A percentile compares a stretch with the other conserved stretches of the same genome.
Evolutionary conservation across 78 protist species (phyloP).

Genomic region (Mantamonas sphyraenae): DNA sequence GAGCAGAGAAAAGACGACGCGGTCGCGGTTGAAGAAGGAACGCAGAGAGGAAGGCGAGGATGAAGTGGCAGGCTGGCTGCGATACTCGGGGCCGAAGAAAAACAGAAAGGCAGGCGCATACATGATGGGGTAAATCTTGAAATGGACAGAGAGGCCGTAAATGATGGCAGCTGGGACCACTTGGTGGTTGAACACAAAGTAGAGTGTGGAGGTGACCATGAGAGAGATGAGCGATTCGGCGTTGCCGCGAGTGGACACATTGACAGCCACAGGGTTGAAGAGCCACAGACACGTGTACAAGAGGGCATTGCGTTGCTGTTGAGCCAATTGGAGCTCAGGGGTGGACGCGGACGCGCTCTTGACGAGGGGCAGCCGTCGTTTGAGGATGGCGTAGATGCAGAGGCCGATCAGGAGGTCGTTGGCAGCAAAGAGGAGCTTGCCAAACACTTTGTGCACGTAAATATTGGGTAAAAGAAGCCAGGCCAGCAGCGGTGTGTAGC

Average conservation of each 20-base stretch:
- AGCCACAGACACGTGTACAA: conserved; percentile 52
- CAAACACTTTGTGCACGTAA: conserved; percentile 40
- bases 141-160: conserved; percentile 82
- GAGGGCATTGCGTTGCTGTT: not conserved
- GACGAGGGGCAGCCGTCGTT: not conserved
- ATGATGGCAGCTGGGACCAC: conserved; percentile 30
- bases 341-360: not conserved
- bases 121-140: conserved; percentile 85
- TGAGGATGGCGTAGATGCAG: conserved; percentile 25
- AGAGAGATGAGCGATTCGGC: conserved; percentile 78
- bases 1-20: not conserved
- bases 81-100: too few species aligned
- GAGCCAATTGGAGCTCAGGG: not conserved
- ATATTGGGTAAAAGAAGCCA: conserved; percentile 70
- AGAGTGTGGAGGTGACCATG: conserved; percentile 57
- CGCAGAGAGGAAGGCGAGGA: not conserved
- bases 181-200: conserved; percentile 17
- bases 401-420: conserved; percentile 65
- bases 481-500: conserved; percentile 89
- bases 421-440: conserved; percentile 74
- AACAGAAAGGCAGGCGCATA: conserved; percentile 58
- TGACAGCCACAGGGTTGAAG: conserved; percentile 73
- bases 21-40: not conserved
- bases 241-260: conserved; percentile 90
- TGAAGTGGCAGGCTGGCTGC: not conserved